Percentiles rank a stretch among this genome's conserved stretches.
These are phyloP conservation scores for Cystofilobasidium ferigula DNA, from an alignment of 768 basidiomycete species.

Conservation along the genomic window DNA sequence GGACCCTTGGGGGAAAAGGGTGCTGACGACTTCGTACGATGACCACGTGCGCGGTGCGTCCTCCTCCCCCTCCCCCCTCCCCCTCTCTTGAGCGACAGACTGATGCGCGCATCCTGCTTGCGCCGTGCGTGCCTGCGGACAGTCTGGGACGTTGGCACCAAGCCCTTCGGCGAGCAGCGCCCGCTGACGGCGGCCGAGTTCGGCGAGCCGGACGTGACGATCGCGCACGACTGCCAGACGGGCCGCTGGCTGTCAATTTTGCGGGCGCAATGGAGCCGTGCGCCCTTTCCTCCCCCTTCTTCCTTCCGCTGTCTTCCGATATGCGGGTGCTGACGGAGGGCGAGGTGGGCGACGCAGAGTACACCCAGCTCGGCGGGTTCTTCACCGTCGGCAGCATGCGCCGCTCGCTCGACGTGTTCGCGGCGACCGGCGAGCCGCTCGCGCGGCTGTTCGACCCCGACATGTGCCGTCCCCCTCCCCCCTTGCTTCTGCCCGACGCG, in stretches of 20 bases:
- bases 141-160: slow-evolving; percentile 36
- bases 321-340: too few relatives aligned
- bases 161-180: slow-evolving; percentile 3
- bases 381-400: slow-evolving; percentile 40
- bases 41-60: slow-evolving; percentile 38
- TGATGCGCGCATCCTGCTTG: background rate
- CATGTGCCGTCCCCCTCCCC: slow-evolving; percentile 15
- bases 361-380: background rate
- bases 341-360: background rate
- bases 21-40: slow-evolving; percentile 42
- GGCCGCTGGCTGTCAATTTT: slow-evolving; percentile 42
- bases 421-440: slow-evolving; percentile 35
- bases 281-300: slow-evolving; percentile 11
- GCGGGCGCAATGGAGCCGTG: slow-evolving; percentile 40
- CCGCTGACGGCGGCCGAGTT: slow-evolving; percentile 11
- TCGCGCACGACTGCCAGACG: slow-evolving; percentile 41
- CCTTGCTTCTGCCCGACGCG: background rate
- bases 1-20: slow-evolving; percentile 39
- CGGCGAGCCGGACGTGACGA: slow-evolving; percentile 12
- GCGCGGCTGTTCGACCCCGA: slow-evolving; percentile 32
- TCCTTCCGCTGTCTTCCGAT: background rate
- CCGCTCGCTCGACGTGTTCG: slow-evolving; percentile 36
- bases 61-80: background rate
- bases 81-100: too few relatives aligned
- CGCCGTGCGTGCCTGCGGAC: background rate